Evolutionary conservation across 2,329 filamentous ascomycete genomes (phyloP).

Genomic region (Chaetothyriales sp.): DNA sequence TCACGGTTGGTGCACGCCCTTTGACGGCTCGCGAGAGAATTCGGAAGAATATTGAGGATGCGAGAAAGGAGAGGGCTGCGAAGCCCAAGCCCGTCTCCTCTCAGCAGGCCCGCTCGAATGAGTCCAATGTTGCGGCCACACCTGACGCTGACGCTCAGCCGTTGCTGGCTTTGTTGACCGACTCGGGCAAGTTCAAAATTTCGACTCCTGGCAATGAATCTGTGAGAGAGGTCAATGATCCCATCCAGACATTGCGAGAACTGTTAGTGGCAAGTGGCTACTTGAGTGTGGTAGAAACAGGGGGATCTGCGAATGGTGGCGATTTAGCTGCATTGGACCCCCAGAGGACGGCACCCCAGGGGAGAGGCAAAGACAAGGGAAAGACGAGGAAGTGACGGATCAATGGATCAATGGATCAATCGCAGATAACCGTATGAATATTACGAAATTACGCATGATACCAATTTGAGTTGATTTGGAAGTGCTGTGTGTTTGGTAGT

Average conservation of each 20-base stretch:
- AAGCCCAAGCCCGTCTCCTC: neutral
- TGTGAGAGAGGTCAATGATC: neutral
- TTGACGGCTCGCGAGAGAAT: neutral
- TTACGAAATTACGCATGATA: neutral
- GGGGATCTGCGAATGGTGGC: neutral
- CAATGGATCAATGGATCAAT: neutral
- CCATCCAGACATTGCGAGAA: neutral
- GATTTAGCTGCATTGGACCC: neutral
- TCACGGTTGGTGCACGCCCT: slow-evolving; percentile 1
- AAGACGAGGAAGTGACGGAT: neutral
- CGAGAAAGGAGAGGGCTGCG: neutral
- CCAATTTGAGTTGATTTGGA: no score
- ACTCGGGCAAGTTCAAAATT: neutral
- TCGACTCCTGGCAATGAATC: neutral
- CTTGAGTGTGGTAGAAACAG: neutral
- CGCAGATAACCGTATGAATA: neutral
- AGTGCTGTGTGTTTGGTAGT: no score
- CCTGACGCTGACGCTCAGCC: neutral
- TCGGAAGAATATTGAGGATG: neutral
- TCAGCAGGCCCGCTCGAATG: neutral
- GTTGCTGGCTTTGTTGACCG: neutral
- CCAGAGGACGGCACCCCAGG: neutral
- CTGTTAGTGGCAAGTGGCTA: neutral
- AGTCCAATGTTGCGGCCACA: neutral
- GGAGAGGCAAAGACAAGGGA: neutral